These are phyloP conservation scores for Shiraia sp. DNA, from an alignment of 2,329 filamentous ascomycete genomes.

Conservation along the genomic window DNA sequence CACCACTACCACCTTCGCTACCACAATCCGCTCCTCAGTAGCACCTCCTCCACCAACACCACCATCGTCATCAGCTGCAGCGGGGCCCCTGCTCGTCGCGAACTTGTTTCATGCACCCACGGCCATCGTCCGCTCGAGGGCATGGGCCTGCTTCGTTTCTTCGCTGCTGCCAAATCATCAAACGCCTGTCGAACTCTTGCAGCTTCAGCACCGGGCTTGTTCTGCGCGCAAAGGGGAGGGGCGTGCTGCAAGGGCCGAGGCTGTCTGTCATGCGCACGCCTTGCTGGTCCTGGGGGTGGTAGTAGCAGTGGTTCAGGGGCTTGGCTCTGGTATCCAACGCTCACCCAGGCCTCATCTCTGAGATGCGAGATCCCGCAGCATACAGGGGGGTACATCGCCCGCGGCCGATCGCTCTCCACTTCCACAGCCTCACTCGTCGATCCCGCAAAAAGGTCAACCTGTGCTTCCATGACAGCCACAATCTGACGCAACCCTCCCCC, in stretches of 20 bases:
- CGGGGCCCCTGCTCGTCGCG: constrained; percentile 29
- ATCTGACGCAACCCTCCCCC: constrained; percentile 5
- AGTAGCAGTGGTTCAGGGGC: constrained; percentile 25
- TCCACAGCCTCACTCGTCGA: constrained; percentile 43
- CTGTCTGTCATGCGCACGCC: constrained; percentile 3
- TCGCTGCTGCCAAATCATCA: constrained; percentile 43
- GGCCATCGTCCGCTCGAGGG: constrained; percentile 14
- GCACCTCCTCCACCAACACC: constrained; percentile 1
- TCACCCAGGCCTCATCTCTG: constrained; percentile 35
- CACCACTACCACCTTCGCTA: too few relatives aligned
- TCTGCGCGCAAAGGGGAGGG: constrained; percentile 8
- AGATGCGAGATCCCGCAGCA: constrained; percentile 34
- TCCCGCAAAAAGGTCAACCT: constrained; percentile 19
- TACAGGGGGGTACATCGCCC: constrained; percentile 22
- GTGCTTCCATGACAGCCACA: constrained; percentile 1
- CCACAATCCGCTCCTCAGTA: constrained; percentile 1
- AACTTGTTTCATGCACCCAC: constrained; percentile 39
- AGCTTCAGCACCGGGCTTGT: constrained; percentile 25
- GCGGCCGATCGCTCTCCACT: constrained; percentile 34
- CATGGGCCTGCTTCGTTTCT: constrained; percentile 31
- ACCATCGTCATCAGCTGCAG: constrained; percentile 5
- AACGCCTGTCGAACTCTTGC: constrained; percentile 31
- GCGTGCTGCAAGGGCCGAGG: constrained; percentile 3
- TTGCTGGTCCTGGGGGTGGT: constrained; percentile 5
- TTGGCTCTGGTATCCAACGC: constrained; percentile 32